Conservation (phyloP, 148 eudicot genomes). For the Amaranthus palmeri region DNA sequence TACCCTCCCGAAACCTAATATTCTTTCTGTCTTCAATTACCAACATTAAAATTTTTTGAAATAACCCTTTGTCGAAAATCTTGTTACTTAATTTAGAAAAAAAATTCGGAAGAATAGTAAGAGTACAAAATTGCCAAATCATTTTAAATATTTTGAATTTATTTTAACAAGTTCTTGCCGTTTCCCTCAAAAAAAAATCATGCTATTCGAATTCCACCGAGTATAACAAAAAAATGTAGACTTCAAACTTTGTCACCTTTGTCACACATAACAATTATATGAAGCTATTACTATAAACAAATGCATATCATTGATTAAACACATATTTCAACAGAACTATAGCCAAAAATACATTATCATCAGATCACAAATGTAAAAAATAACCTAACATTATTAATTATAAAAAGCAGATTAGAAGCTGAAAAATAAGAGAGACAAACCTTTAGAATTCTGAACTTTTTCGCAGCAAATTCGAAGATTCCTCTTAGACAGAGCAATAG, state of each 20-base stretch:
- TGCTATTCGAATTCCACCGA: neutral
- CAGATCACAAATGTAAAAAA: neutral
- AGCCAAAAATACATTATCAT: neutral
- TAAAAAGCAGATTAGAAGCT: neutral
- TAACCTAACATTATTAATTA: neutral
- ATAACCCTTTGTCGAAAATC: too few relatives aligned
- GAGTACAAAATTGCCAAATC: too few relatives aligned
- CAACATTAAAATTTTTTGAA: too few relatives aligned
- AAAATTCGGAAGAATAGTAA: too few relatives aligned
- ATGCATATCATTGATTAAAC: neutral
- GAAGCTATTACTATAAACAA: neutral
- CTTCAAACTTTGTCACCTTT: too few relatives aligned
- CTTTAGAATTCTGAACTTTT: slow-evolving; percentile 41
- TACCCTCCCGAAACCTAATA: too few relatives aligned
- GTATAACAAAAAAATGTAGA: too few relatives aligned
- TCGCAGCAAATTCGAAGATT: slow-evolving; percentile 54
- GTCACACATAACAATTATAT: neutral
- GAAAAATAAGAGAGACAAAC: slow-evolving; percentile 21
- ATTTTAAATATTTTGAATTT: too few relatives aligned
- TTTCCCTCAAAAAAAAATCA: neutral
- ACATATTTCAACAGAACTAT: neutral
- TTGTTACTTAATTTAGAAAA: too few relatives aligned
- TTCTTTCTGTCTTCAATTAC: too few relatives aligned
- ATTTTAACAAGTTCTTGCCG: too few relatives aligned
- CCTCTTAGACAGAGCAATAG: slow-evolving; percentile 48